phyloP scores from a whole-genome alignment of 2,329 filamentous ascomycete genomes.

The Diaporthe sp. region DNA sequence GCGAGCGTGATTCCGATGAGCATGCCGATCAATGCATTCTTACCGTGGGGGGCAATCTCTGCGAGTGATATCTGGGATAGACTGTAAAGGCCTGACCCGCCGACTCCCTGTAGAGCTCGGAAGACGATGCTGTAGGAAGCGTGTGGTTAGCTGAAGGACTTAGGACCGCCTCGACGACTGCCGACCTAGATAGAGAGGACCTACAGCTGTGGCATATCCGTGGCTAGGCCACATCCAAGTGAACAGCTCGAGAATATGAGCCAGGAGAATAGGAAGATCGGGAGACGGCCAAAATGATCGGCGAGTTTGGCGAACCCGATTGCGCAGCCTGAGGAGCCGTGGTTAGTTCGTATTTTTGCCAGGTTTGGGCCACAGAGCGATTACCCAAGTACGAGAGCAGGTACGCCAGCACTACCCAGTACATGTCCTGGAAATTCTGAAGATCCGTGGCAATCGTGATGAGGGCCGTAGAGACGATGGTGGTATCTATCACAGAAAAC shows the following conservation, averaged over 20 bases:
- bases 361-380: constrained; percentile 22
- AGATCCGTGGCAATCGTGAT: constrained; percentile 69
- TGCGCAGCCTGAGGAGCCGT: constrained; percentile 61
- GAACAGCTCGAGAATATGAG: constrained; percentile 69
- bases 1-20: constrained; percentile 70
- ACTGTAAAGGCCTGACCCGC: constrained; percentile 73
- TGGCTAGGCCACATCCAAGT: constrained; percentile 65
- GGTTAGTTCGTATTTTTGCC: not conserved
- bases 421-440: constrained; percentile 63
- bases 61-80: constrained; percentile 70
- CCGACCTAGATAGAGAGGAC: constrained; percentile 42
- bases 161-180: not conserved
- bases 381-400: constrained; percentile 70
- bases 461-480: constrained; percentile 70
- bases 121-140: constrained; percentile 65
- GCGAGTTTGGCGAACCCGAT: constrained; percentile 71
- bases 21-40: constrained; percentile 67
- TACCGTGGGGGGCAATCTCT: constrained; percentile 67
- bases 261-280: constrained; percentile 66
- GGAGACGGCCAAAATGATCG: constrained; percentile 70
- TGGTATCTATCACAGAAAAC: constrained; percentile 70
- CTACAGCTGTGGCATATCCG: constrained; percentile 66
- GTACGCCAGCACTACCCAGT: constrained; percentile 70
- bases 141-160: constrained; percentile 34
- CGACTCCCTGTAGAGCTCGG: constrained; percentile 71